Evolutionary conservation across 2,329 filamentous ascomycete species (phyloP).

Genomic region (Aureobasidium sp.): DNA sequence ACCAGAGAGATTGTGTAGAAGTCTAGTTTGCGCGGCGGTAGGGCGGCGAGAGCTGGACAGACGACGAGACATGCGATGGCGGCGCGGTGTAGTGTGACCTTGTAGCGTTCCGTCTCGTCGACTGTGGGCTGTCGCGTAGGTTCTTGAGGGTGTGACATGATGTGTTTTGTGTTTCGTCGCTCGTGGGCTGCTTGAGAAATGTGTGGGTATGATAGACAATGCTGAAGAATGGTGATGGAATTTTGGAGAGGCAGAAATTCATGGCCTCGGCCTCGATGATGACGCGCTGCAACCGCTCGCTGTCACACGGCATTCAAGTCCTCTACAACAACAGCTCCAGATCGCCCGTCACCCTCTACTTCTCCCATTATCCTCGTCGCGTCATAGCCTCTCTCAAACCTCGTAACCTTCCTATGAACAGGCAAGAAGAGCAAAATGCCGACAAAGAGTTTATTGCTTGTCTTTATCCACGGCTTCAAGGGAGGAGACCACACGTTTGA

Average conservation of each 20-base stretch:
- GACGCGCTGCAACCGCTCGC: neutral
- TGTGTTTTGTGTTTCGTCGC: neutral
- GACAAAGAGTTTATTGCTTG: conserved; percentile 65
- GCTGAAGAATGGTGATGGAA: neutral
- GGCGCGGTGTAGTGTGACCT: conserved; percentile 33
- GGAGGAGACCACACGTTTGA: conserved; percentile 74
- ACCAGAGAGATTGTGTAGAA: conserved; percentile 51
- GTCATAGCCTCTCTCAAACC: neutral
- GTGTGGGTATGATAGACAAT: neutral
- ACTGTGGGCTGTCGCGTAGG: conserved; percentile 22
- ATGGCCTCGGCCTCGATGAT: neutral
- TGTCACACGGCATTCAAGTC: neutral
- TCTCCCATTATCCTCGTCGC: neutral
- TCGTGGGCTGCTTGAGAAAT: neutral
- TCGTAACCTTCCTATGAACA: neutral
- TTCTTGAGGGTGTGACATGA: conserved; percentile 24
- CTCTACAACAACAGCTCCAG: neutral
- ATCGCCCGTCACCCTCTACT: neutral
- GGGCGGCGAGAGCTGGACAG: conserved; percentile 47
- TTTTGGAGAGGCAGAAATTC: conserved; percentile 2
- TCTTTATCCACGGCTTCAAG: conserved; percentile 88
- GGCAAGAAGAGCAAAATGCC: neutral
- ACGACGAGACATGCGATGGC: conserved; percentile 45
- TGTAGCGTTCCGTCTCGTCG: conserved; percentile 22
- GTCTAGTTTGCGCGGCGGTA: conserved; percentile 58